phyloP scores from a whole-genome alignment of 2,329 filamentous ascomycete species.

The Helminthosporium solani region DNA sequence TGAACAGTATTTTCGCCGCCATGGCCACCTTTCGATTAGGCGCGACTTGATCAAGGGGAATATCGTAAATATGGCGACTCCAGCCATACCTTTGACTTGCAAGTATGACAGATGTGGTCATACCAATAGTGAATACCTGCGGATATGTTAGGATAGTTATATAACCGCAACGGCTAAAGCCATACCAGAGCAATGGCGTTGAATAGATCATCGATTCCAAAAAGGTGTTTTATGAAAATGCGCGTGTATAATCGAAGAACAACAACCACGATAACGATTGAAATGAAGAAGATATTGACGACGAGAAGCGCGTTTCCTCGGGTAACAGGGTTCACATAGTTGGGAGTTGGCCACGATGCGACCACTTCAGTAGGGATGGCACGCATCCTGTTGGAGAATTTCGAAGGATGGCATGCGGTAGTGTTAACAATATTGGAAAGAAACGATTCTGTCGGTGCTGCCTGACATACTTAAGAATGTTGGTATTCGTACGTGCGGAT shows the following conservation, averaged over 20 bases:
- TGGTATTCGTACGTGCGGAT: no score
- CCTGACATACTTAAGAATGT: no score
- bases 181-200: slow-evolving; percentile 45
- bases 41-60: slow-evolving; percentile 29
- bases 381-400: slow-evolving; percentile 19
- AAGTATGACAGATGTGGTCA: slow-evolving; percentile 44
- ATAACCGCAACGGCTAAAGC: neutral
- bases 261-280: slow-evolving; percentile 40
- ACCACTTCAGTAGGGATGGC: slow-evolving; percentile 36
- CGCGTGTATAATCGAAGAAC: slow-evolving; percentile 44
- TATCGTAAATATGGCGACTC: slow-evolving; percentile 48
- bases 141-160: slow-evolving; percentile 5
- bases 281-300: slow-evolving; percentile 43
- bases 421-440: neutral
- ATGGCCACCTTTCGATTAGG: slow-evolving; percentile 43
- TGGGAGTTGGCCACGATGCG: slow-evolving; percentile 42
- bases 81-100: slow-evolving; percentile 46
- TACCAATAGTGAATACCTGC: slow-evolving; percentile 41
- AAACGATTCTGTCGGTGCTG: neutral
- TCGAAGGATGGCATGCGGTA: neutral
- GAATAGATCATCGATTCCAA: slow-evolving; percentile 46
- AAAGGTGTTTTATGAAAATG: slow-evolving; percentile 44
- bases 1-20: slow-evolving; percentile 46
- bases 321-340: slow-evolving; percentile 44
- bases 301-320: slow-evolving; percentile 44